A percentile compares a stretch with the other conserved stretches of the same genome.
phyloP scores from a whole-genome alignment of 1,139 yeast genomes.

The Yamadazyma diddensiae region DNA sequence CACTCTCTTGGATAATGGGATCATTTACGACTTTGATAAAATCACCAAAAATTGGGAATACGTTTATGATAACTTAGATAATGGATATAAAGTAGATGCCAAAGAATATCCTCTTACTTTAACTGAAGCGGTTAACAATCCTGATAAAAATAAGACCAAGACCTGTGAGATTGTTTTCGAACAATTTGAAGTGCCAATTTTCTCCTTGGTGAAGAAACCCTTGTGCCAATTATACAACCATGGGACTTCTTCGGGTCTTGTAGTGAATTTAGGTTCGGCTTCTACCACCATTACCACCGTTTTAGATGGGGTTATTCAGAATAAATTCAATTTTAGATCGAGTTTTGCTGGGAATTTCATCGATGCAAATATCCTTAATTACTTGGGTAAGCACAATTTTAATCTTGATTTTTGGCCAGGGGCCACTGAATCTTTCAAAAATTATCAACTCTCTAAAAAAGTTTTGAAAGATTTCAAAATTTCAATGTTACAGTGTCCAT shows the following conservation, averaged over 20 bases:
- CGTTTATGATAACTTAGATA: constrained; percentile 50
- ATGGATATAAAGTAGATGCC: constrained; percentile 39
- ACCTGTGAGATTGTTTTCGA: constrained; percentile 66
- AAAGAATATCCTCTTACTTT: constrained; percentile 61
- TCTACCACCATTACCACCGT: constrained; percentile 66
- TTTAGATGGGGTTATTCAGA: constrained; percentile 64
- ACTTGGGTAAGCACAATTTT: constrained; percentile 27
- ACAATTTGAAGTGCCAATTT: constrained; percentile 60
- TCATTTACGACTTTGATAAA: constrained; percentile 64
- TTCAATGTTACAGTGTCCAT: constrained; percentile 33
- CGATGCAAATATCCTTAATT: constrained; percentile 50
- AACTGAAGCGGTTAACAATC: constrained; percentile 65
- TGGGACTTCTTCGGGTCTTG: constrained; percentile 66
- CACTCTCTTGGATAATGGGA: constrained; percentile 64
- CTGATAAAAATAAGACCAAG: constrained; percentile 47
- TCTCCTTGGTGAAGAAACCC: constrained; percentile 68
- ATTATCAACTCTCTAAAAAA: constrained; percentile 39
- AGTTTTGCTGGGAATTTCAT: constrained; percentile 70
- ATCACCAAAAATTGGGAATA: constrained; percentile 58
- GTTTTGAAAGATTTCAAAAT: constrained; percentile 50
- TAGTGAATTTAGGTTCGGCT: constrained; percentile 65
- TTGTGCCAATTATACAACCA: constrained; percentile 66
- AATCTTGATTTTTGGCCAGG: constrained; percentile 17
- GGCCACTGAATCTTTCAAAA: constrained; percentile 46
- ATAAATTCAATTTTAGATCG: constrained; percentile 57